phyloP scores from a whole-genome alignment of 441 rosid genomes.

The Croton laevigatus region DNA sequence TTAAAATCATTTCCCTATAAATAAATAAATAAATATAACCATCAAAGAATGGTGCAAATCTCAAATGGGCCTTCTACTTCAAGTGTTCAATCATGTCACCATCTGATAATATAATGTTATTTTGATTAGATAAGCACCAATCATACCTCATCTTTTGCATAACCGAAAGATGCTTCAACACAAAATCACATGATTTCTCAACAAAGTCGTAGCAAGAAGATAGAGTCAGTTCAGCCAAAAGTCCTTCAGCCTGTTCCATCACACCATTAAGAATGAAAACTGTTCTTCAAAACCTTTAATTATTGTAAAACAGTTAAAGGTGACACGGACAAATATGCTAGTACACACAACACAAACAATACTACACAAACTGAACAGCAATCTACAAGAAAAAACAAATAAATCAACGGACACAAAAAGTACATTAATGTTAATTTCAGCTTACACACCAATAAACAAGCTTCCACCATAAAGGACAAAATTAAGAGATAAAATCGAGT shows the following conservation, averaged over 20 bases:
- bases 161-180: constrained; percentile 56
- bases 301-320: not conserved
- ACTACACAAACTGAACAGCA: not conserved
- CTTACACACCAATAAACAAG: no score
- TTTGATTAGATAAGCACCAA: not conserved
- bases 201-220: constrained; percentile 74
- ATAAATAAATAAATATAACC: not conserved
- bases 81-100: not conserved
- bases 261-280: constrained; percentile 12
- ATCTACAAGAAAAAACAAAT: not conserved
- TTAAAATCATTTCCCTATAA: not conserved
- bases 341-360: not conserved
- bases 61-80: not conserved
- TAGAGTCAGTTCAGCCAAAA: constrained; percentile 58
- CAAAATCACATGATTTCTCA: constrained; percentile 59
- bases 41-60: not conserved
- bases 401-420: not conserved
- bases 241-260: constrained; percentile 76
- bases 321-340: not conserved
- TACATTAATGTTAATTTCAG: no score
- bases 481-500: not conserved
- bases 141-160: constrained; percentile 70
- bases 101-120: not conserved
- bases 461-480: not conserved
- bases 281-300: constrained; percentile 11